Conservation (phyloP, 495 filamentous ascomycete genomes). For the Aspergillus wentii region DNA sequence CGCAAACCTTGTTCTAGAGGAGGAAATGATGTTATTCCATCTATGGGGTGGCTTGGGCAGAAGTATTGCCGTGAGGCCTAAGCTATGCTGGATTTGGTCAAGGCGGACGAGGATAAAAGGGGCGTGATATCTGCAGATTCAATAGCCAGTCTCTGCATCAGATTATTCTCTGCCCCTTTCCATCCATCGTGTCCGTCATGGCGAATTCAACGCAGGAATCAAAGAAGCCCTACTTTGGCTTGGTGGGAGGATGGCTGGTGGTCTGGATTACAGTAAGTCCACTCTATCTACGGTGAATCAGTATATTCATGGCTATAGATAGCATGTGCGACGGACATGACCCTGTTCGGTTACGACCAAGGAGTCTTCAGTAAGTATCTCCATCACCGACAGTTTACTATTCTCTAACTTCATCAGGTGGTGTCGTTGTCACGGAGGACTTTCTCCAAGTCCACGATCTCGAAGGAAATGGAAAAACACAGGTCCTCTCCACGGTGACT, state of each 20-base stretch:
- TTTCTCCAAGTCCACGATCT: conserved; percentile 39
- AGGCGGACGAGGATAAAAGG: too few species aligned
- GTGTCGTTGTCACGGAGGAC: conserved; percentile 28
- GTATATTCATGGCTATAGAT: neutral
- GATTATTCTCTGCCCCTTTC: too few species aligned
- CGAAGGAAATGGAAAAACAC: conserved; percentile 4
- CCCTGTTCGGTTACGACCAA: conserved; percentile 50
- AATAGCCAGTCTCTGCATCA: too few species aligned
- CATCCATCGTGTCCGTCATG: too few species aligned
- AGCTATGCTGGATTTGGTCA: too few species aligned
- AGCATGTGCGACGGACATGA: neutral
- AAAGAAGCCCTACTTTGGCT: neutral
- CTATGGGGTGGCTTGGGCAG: too few species aligned
- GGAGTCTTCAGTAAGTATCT: conserved; percentile 55
- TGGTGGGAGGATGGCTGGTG: neutral
- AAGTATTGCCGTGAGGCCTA: too few species aligned
- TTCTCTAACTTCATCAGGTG: neutral
- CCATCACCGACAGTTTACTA: conserved; percentile 21
- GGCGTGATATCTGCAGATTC: too few species aligned
- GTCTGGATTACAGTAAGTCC: neutral
- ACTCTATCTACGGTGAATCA: neutral
- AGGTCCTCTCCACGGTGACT: conserved; percentile 46
- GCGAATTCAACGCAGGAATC: too few species aligned
- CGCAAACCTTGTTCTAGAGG: too few species aligned
- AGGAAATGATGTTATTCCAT: too few species aligned